A percentile compares a stretch with the other conserved stretches of the same genome.
These are phyloP conservation scores for Puccinia hordei DNA, from an alignment of 1,284 basidiomycete genomes.

Conservation along the genomic window DNA sequence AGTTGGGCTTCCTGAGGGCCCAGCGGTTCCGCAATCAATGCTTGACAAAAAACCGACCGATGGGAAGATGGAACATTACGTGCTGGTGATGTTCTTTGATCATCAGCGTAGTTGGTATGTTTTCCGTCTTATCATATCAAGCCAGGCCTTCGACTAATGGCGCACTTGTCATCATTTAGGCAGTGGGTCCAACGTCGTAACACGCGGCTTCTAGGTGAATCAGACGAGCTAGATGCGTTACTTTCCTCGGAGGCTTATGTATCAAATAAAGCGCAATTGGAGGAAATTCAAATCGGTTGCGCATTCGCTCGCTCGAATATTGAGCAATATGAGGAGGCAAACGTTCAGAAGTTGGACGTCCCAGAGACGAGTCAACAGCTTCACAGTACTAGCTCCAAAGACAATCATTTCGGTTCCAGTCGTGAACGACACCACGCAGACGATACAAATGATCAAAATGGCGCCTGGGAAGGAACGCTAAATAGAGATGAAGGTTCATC, in stretches of 20 bases:
- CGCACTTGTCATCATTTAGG: neutral
- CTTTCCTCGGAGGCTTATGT: slow-evolving; percentile 49
- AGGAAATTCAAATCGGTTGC: slow-evolving; percentile 33
- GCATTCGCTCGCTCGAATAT: slow-evolving; percentile 44
- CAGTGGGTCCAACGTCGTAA: slow-evolving; percentile 45
- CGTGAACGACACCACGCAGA: neutral
- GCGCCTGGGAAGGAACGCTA: neutral
- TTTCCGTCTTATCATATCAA: neutral
- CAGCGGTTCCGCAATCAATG: slow-evolving; percentile 34
- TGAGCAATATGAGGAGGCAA: slow-evolving; percentile 15
- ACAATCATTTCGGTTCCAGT: neutral
- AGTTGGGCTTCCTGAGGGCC: slow-evolving; percentile 42
- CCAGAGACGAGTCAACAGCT: neutral
- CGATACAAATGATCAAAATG: neutral
- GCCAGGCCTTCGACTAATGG: neutral
- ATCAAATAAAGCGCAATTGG: slow-evolving; percentile 31
- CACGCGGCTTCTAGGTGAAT: slow-evolving; percentile 47
- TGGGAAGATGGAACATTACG: slow-evolving; percentile 13
- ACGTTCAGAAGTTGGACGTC: neutral
- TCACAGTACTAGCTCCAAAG: neutral
- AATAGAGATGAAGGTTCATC: neutral
- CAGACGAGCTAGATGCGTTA: slow-evolving; percentile 39
- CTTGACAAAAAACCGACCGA: slow-evolving; percentile 21
- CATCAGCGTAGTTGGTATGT: slow-evolving; percentile 47
- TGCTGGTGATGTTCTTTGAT: slow-evolving; percentile 51